Base-by-base conservation (phyloP, 805 yeast species). In the Saccharomycopsis vini region DNA sequence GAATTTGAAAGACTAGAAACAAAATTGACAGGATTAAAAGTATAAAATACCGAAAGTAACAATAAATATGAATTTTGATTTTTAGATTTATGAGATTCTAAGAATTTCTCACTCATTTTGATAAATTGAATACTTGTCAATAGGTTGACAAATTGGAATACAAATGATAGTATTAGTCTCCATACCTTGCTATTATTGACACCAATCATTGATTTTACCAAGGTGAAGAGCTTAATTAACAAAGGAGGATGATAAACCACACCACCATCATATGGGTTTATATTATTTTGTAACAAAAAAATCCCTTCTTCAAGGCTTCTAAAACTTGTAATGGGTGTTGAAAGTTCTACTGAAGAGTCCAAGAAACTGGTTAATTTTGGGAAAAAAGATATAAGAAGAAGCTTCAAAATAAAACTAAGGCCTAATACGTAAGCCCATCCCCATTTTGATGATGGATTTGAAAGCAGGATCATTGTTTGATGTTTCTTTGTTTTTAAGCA, bases 211-310 rank as follows among this genome's bases (percentile, higher is more conserved):
- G 31, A 29, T n/a, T 58, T 52, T 5, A 75, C 36, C 5, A 63
- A 39, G 9, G 70, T 64, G 56, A 81, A 68, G 1, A 76, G 47
- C 2, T 68, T 62, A 18, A 38, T 28, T 4, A 90, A 55, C 16
- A 88, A 57, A 3, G 96, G 95, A 3, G 95, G 78, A 53, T 87
- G 95, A 60, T 87, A 90, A 29, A 81, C 81, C 15, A 88, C 77
- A 20, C 94, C 94, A 7, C 97, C 96, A 49, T 76, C 76, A 55
- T 87, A 90, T 6, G 87, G 77, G 38, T 78, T 70, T 40, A 82
- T 66, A 18, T 68, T 69, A 53, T 78, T 72, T 3, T 67, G 58
- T 44, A 75, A 62, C 40, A 84, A 68, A 52, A 72, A 84, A 9
- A 83, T 63, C 10, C 89, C 89, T 57, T 83, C 94, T 52, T 68